These are phyloP conservation scores for Rostrohypoxylon terebratum DNA, from an alignment of 495 filamentous ascomycete species.

Conservation along the genomic window DNA sequence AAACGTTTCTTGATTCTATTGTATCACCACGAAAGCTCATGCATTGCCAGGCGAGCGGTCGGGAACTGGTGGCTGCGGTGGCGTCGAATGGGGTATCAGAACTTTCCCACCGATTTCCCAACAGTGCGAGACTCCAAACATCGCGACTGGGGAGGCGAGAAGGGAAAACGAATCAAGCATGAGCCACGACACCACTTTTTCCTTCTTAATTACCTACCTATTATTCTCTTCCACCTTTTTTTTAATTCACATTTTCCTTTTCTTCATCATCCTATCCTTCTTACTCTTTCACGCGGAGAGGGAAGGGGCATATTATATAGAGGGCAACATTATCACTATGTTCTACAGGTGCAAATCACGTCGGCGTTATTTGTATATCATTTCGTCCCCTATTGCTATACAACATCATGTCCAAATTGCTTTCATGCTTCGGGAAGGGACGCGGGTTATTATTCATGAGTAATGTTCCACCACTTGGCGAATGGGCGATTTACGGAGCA, in stretches of 20 bases:
- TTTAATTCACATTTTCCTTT: background rate
- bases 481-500: slow-evolving; percentile 12
- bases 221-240: background rate
- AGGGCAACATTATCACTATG: slow-evolving; percentile 10
- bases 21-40: slow-evolving; percentile 40
- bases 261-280: background rate
- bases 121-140: slow-evolving; percentile 2
- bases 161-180: slow-evolving; percentile 17
- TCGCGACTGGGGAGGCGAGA: slow-evolving; percentile 12
- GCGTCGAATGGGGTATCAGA: slow-evolving; percentile 33
- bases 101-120: slow-evolving; percentile 19
- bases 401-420: slow-evolving; percentile 18
- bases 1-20: slow-evolving; percentile 35
- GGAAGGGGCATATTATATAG: slow-evolving; percentile 21
- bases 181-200: slow-evolving; percentile 31
- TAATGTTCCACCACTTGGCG: slow-evolving; percentile 22
- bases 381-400: slow-evolving; percentile 12
- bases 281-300: slow-evolving; percentile 18
- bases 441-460: slow-evolving; percentile 9
- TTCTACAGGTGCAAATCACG: slow-evolving; percentile 29
- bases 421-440: slow-evolving; percentile 5
- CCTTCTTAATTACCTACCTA: background rate
- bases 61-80: slow-evolving; percentile 17
- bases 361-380: slow-evolving; percentile 5
- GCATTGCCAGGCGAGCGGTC: slow-evolving; percentile 32